These are phyloP conservation scores for Orbilia quercus DNA, from an alignment of 2,329 filamentous ascomycete genomes.

Conservation along the genomic window DNA sequence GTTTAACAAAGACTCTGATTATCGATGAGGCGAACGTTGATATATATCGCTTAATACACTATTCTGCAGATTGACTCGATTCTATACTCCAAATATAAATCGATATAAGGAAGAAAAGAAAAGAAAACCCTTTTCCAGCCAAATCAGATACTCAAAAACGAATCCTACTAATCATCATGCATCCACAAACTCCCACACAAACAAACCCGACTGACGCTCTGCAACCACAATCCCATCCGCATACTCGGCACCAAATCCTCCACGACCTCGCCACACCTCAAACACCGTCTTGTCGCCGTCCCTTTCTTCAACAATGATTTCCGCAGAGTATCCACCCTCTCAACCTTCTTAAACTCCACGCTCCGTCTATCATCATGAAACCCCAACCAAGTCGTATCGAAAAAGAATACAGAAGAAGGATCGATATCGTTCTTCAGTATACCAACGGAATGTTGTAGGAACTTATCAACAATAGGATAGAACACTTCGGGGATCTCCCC, in stretches of 20 bases:
- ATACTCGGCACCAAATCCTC: slow-evolving; percentile 62
- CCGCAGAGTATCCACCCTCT: slow-evolving; percentile 59
- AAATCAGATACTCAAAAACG: too few relatives aligned
- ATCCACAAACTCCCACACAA: slow-evolving; percentile 62
- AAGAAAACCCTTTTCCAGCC: too few relatives aligned
- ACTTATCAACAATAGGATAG: slow-evolving; percentile 56
- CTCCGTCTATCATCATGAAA: slow-evolving; percentile 59
- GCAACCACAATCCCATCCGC: slow-evolving; percentile 59
- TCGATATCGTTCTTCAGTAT: slow-evolving; percentile 59
- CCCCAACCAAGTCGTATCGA: slow-evolving; percentile 60
- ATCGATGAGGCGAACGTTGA: too few relatives aligned
- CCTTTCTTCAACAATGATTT: slow-evolving; percentile 59
- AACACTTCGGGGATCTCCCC: slow-evolving; percentile 60
- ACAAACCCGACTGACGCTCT: slow-evolving; percentile 60
- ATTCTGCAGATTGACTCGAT: too few relatives aligned
- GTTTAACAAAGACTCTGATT: too few relatives aligned
- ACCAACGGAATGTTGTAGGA: slow-evolving; percentile 57
- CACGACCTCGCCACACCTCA: slow-evolving; percentile 59
- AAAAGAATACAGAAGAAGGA: slow-evolving; percentile 59
- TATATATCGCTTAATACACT: too few relatives aligned
- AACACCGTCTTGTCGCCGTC: slow-evolving; percentile 57
- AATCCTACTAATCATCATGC: slow-evolving; percentile 55
- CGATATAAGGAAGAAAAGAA: too few relatives aligned
- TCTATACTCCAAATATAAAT: too few relatives aligned
- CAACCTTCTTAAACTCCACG: slow-evolving; percentile 55